A percentile compares a stretch with the other conserved stretches of the same genome.
Conservation (phyloP, 371 early-diverging fungal species). For the Fennellomyces sp. region DNA sequence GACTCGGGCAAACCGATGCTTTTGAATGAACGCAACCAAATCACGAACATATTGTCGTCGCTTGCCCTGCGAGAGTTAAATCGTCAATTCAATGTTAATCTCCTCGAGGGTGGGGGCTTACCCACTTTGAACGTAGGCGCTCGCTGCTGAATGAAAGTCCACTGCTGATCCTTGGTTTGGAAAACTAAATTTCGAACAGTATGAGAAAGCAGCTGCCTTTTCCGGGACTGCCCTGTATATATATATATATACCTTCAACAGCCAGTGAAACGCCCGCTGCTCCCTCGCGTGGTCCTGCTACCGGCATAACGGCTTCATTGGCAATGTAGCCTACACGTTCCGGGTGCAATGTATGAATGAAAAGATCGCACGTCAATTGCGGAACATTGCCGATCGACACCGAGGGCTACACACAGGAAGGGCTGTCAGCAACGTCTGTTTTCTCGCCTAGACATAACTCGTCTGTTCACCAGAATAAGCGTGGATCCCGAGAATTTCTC, state of each 20-base stretch:
- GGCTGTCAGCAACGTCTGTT: neutral
- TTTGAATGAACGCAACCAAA: conserved; percentile 54
- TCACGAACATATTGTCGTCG: conserved; percentile 38
- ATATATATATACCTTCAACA: conserved; percentile 46
- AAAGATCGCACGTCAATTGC: conserved; percentile 72
- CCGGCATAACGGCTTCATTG: conserved; percentile 58
- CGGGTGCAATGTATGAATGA: conserved; percentile 67
- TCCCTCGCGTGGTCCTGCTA: conserved; percentile 44
- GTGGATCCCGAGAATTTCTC: conserved; percentile 41
- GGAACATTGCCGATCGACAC: conserved; percentile 86
- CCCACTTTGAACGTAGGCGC: conserved; percentile 50
- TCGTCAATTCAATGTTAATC: neutral
- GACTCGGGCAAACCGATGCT: conserved; percentile 53
- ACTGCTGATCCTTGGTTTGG: conserved; percentile 53
- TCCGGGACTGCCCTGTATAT: no score
- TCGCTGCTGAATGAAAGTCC: conserved; percentile 65
- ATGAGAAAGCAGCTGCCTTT: no score
- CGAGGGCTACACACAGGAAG: conserved; percentile 47
- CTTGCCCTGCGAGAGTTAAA: conserved; percentile 23
- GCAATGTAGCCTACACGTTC: conserved; percentile 71
- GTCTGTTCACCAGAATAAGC: conserved; percentile 38
- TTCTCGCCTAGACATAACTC: neutral
- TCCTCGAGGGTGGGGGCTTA: conserved; percentile 1
- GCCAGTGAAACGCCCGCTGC: conserved; percentile 38
- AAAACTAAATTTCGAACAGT: conserved; percentile 52